These are phyloP conservation scores for Cairneyella variabilis DNA, from an alignment of 495 filamentous ascomycete species.

Conservation along the genomic window DNA sequence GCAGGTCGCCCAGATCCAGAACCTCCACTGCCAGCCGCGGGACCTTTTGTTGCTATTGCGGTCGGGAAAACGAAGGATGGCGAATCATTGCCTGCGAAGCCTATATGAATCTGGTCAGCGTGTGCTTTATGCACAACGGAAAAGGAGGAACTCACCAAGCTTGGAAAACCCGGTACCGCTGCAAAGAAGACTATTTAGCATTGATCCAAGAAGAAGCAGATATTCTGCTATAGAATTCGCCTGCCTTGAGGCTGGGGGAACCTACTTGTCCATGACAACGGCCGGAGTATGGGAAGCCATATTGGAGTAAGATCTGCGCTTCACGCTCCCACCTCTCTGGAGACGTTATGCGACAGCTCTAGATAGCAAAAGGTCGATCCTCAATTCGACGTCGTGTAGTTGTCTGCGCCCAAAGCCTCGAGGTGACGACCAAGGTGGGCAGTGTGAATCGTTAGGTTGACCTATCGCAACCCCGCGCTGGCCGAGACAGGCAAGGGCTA, in stretches of 20 bases:
- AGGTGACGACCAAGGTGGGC: constrained; percentile 26
- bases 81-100: constrained; percentile 98
- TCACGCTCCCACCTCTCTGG: constrained; percentile 16
- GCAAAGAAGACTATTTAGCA: constrained; percentile 11
- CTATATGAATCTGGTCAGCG: too few species aligned
- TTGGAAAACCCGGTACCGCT: constrained; percentile 99
- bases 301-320: constrained; percentile 16
- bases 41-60: constrained; percentile 91
- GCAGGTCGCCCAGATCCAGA: constrained; percentile 83
- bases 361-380: background rate
- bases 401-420: background rate
- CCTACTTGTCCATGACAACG: constrained; percentile 99
- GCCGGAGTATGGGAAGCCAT: constrained; percentile 98
- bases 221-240: too few species aligned
- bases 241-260: constrained; percentile 28
- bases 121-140: too few species aligned
- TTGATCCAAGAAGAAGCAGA: too few species aligned
- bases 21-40: constrained; percentile 59
- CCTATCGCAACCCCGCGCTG: constrained; percentile 16
- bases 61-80: constrained; percentile 99
- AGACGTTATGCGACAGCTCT: constrained; percentile 20
- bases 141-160: constrained; percentile 62
- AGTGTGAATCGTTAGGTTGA: constrained; percentile 18
- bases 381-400: background rate
- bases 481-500: too few species aligned